These are phyloP conservation scores for Candida nonsorbophila DNA, from an alignment of 805 yeast species.

Conservation along the genomic window DNA sequence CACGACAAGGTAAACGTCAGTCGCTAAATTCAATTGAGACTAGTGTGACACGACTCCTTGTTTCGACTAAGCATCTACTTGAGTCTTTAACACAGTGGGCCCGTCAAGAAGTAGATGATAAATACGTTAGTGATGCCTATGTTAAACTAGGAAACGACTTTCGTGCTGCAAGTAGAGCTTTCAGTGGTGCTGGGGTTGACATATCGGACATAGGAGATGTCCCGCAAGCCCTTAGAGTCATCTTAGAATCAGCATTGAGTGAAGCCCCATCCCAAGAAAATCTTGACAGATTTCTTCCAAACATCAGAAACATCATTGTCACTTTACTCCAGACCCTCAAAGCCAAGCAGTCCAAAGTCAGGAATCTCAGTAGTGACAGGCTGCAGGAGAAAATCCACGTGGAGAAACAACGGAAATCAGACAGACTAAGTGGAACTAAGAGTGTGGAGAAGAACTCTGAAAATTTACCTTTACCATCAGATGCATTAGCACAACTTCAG, in stretches of 20 bases:
- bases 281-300: slow-evolving; percentile 74
- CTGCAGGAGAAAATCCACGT: too few relatives aligned
- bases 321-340: slow-evolving; percentile 74
- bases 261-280: slow-evolving; percentile 81
- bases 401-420: not conserved
- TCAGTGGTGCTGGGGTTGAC: slow-evolving; percentile 72
- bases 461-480: not conserved
- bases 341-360: slow-evolving; percentile 62
- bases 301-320: slow-evolving; percentile 80
- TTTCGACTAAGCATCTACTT: slow-evolving; percentile 84
- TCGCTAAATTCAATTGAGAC: slow-evolving; percentile 60
- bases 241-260: slow-evolving; percentile 81
- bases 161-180: slow-evolving; percentile 77
- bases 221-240: slow-evolving; percentile 71
- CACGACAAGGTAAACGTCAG: slow-evolving; percentile 10
- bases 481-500: slow-evolving; percentile 10
- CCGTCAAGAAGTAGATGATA: slow-evolving; percentile 67
- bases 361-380: slow-evolving; percentile 1
- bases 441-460: slow-evolving; percentile 3
- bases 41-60: slow-evolving; percentile 70
- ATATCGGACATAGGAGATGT: slow-evolving; percentile 85
- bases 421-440: not conserved
- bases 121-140: slow-evolving; percentile 82
- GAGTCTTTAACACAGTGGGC: slow-evolving; percentile 92
- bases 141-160: slow-evolving; percentile 93